These are phyloP conservation scores for Penicillium sp. DNA, from an alignment of 2,329 filamentous ascomycete genomes.

Conservation along the genomic window DNA sequence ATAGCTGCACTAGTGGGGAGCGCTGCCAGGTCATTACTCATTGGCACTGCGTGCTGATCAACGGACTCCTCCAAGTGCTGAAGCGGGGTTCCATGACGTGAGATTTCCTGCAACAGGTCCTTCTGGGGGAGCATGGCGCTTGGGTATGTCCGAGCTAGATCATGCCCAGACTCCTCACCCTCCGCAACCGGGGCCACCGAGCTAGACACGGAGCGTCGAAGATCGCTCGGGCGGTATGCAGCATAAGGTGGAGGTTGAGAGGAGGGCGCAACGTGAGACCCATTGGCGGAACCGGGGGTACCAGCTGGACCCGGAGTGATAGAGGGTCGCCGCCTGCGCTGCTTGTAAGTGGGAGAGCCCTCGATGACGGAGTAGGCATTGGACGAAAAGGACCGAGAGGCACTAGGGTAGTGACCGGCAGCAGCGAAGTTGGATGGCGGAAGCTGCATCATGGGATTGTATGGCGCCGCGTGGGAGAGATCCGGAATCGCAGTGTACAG, in stretches of 20 bases:
- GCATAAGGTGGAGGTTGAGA: constrained; percentile 57
- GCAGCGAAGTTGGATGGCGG: constrained; percentile 80
- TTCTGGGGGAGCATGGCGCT: constrained; percentile 75
- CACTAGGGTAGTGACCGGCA: constrained; percentile 76
- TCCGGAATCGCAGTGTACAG: constrained; percentile 95
- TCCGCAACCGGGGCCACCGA: constrained; percentile 84
- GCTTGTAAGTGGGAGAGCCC: constrained; percentile 98
- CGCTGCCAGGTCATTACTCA: constrained; percentile 70
- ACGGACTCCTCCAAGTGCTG: constrained; percentile 84
- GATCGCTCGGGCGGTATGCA: constrained; percentile 82
- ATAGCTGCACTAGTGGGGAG: constrained; percentile 68
- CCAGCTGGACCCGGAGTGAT: constrained; percentile 81
- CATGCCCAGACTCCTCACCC: constrained; percentile 76
- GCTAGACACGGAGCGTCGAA: constrained; percentile 86
- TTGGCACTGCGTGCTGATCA: constrained; percentile 70
- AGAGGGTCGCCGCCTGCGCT: constrained; percentile 89
- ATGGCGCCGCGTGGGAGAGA: constrained; percentile 72
- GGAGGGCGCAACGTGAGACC: constrained; percentile 56
- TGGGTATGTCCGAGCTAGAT: constrained; percentile 74
- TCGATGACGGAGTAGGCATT: constrained; percentile 96
- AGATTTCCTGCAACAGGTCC: constrained; percentile 77
- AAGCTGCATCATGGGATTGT: constrained; percentile 89
- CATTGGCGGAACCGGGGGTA: constrained; percentile 71
- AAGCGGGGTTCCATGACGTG: constrained; percentile 87
- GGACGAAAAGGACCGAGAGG: constrained; percentile 68